A percentile compares a stretch with the other conserved stretches of the same genome.
These are phyloP conservation scores for Linum trigynum DNA, from an alignment of 345 rosid species.

Conservation along the genomic window DNA sequence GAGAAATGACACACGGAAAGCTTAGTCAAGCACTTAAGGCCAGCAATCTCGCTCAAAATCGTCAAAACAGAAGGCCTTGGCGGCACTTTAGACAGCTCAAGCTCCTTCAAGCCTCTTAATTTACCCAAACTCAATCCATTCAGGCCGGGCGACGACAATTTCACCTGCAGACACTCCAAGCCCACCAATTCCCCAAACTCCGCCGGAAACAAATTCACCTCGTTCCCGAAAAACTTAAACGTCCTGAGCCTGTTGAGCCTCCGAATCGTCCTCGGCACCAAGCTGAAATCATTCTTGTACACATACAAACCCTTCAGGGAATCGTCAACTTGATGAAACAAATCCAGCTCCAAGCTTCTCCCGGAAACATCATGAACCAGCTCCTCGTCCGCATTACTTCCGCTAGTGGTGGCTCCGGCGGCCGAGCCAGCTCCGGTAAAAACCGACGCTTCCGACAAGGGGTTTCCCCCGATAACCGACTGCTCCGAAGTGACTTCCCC, in stretches of 20 bases:
- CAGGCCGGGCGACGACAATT: slow-evolving; percentile 53
- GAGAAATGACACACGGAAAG: slow-evolving; percentile 90
- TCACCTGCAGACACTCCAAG: slow-evolving; percentile 80
- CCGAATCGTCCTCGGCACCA: slow-evolving; percentile 69
- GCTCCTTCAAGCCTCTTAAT: slow-evolving; percentile 72
- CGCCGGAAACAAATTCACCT: slow-evolving; percentile 58
- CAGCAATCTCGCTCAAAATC: slow-evolving; percentile 68
- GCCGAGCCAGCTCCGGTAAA: not conserved
- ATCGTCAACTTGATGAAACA: slow-evolving; percentile 29
- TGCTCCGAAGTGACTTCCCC: slow-evolving; percentile 10
- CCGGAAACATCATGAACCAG: slow-evolving; percentile 66
- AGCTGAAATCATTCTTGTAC: slow-evolving; percentile 61
- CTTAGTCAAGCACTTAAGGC: slow-evolving; percentile 65
- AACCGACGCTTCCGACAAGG: slow-evolving; percentile 9
- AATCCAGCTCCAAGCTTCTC: slow-evolving; percentile 53
- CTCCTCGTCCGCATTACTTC: slow-evolving; percentile 33
- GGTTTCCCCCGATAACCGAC: slow-evolving; percentile 15
- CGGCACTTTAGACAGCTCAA: slow-evolving; percentile 66
- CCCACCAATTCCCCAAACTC: slow-evolving; percentile 62
- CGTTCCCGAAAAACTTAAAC: slow-evolving; percentile 78
- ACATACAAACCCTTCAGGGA: slow-evolving; percentile 55
- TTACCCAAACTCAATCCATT: slow-evolving; percentile 52
- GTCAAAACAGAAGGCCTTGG: slow-evolving; percentile 65
- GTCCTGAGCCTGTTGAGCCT: slow-evolving; percentile 40
- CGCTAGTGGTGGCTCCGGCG: not conserved